Percentiles rank a stretch among this genome's conserved stretches.
phyloP scores from a whole-genome alignment of 2,329 filamentous ascomycete genomes.

The Didymella exigua region DNA sequence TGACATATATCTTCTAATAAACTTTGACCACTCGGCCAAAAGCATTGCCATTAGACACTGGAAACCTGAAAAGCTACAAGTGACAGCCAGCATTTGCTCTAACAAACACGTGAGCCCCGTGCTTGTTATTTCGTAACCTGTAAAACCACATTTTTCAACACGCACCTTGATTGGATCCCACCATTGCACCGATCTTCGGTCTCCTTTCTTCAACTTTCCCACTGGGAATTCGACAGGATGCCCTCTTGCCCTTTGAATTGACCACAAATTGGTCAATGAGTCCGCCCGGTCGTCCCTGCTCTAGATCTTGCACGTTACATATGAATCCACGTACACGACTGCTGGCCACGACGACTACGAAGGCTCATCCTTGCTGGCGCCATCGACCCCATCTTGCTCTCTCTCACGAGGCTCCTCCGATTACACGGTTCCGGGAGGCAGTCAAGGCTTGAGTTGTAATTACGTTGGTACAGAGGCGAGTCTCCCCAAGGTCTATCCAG shows the following conservation, averaged over 20 bases:
- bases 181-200: conserved; percentile 5
- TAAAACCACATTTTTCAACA: conserved; percentile 1
- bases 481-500: conserved; percentile 27
- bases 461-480: conserved; percentile 32
- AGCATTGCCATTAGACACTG: not conserved
- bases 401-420: conserved; percentile 3
- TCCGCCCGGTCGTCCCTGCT: not conserved
- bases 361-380: conserved; percentile 26
- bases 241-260: conserved; percentile 31
- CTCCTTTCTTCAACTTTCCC: conserved; percentile 11
- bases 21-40: not conserved
- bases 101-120: too few species aligned
- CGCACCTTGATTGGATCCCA: conserved; percentile 11
- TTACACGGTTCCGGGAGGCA: conserved; percentile 23
- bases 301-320: not conserved
- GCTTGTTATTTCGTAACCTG: too few species aligned
- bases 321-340: not conserved
- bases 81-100: too few species aligned
- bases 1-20: not conserved
- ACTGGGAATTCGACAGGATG: conserved; percentile 16
- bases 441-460: conserved; percentile 32
- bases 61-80: not conserved
- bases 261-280: conserved; percentile 4
- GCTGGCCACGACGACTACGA: conserved; percentile 28
- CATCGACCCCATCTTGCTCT: conserved; percentile 32